These are phyloP conservation scores for Prunus mira DNA, from an alignment of 306 rosid genomes.

Conservation along the genomic window DNA sequence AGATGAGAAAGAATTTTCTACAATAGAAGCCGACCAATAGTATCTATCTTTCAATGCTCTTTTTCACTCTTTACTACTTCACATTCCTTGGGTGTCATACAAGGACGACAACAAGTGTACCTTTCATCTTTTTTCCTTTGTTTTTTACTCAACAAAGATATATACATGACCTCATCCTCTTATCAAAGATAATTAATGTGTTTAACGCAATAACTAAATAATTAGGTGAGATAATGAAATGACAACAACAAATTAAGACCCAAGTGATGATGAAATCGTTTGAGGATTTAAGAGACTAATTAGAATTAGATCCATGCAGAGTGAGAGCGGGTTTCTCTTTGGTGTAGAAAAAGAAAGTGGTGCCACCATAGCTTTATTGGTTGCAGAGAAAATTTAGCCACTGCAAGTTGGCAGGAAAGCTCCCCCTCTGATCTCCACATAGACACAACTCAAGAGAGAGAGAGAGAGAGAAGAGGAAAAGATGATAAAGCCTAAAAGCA, in stretches of 20 bases:
- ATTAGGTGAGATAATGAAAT: background rate
- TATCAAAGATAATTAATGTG: background rate
- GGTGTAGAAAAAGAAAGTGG: constrained; percentile 27
- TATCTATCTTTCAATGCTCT: constrained; percentile 53
- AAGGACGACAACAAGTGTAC: constrained; percentile 42
- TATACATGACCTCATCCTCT: background rate
- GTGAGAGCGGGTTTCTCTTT: background rate
- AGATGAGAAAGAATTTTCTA: constrained; percentile 35
- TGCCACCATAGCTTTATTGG: constrained; percentile 72
- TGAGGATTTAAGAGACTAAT: background rate
- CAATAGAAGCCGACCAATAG: constrained; percentile 61
- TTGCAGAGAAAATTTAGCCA: constrained; percentile 70
- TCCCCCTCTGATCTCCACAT: constrained; percentile 40
- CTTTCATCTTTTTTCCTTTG: constrained; percentile 29
- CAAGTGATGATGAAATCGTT: background rate
- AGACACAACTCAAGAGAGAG: constrained; percentile 23
- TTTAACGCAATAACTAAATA: background rate
- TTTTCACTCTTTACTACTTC: constrained; percentile 42
- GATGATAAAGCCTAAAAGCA: constrained; percentile 87
- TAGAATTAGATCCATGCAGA: background rate
- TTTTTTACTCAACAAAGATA: background rate
- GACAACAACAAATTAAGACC: background rate
- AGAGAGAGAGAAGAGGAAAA: constrained; percentile 25
- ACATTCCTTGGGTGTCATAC: constrained; percentile 48
- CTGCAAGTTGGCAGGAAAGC: constrained; percentile 81